A percentile compares a stretch with the other conserved stretches of the same genome.
Conservation (phyloP, 345 rosid species). For the Dovyalis caffra region DNA sequence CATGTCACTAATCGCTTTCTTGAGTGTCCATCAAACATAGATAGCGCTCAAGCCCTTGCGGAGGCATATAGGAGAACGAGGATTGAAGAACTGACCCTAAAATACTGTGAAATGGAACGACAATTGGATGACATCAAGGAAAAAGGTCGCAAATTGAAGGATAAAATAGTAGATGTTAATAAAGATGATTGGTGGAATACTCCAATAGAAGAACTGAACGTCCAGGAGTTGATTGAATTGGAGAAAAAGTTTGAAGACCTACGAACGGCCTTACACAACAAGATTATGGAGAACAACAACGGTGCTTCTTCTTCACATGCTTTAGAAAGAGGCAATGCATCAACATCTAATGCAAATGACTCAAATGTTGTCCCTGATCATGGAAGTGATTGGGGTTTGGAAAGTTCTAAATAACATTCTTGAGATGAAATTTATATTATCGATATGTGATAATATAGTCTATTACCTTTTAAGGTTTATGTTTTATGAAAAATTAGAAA, state of each 20-base stretch:
- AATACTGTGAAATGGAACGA: not conserved
- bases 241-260: not conserved
- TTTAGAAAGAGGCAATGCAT: no score
- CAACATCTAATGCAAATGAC: no score
- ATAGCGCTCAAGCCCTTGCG: slow-evolving; percentile 9
- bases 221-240: not conserved
- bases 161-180: not conserved
- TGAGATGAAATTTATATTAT: no score
- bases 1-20: slow-evolving; percentile 17
- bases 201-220: slow-evolving; percentile 14
- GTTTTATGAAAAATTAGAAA: no score
- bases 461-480: no score
- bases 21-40: not conserved
- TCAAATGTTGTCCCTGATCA: no score
- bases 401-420: no score
- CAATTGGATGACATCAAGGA: slow-evolving; percentile 20
- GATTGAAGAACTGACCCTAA: slow-evolving; percentile 18
- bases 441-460: no score
- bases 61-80: slow-evolving; percentile 30
- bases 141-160: not conserved
- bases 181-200: slow-evolving; percentile 24
- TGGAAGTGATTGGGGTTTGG: no score
- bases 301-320: no score
- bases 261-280: not conserved
- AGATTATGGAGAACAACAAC: not conserved